A percentile compares a stretch with the other conserved stretches of the same genome.
phyloP scores from a whole-genome alignment of 1,284 basidiomycete species.

The Inonotus obliquus region DNA sequence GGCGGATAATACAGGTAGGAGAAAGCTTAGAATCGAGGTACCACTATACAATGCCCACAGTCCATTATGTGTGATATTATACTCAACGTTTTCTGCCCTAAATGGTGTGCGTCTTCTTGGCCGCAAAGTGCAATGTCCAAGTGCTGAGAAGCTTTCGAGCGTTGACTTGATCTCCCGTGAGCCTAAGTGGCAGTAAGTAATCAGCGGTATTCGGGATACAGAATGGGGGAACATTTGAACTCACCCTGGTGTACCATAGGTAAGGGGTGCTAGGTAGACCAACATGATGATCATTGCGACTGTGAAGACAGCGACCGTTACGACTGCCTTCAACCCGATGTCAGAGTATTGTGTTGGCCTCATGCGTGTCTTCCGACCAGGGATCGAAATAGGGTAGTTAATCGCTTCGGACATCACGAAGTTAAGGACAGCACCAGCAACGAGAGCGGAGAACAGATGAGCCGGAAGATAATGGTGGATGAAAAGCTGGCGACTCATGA shows the following conservation, averaged over 20 bases:
- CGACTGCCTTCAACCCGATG: conserved; percentile 62
- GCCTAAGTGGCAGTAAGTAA: conserved; percentile 35
- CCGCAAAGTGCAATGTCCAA: conserved; percentile 85
- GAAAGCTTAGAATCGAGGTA: not conserved
- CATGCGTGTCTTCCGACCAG: conserved; percentile 55
- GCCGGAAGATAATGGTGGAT: conserved; percentile 98
- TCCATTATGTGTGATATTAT: not conserved
- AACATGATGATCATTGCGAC: conserved; percentile 66
- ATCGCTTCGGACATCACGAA: conserved; percentile 90
- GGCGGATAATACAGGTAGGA: no score
- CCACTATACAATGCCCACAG: not conserved
- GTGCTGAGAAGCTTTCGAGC: conserved; percentile 64
- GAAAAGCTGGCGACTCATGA: conserved; percentile 96
- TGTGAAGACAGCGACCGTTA: conserved; percentile 56
- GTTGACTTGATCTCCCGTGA: conserved; percentile 72
- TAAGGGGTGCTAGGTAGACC: conserved; percentile 78
- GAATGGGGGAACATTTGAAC: conserved; percentile 28
- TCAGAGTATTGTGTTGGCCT: conserved; percentile 66
- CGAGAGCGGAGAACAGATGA: conserved; percentile 86
- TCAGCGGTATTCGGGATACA: conserved; percentile 10
- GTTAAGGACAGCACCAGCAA: conserved; percentile 89
- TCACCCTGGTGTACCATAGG: conserved; percentile 89
- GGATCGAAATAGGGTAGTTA: conserved; percentile 85
- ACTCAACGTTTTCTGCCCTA: not conserved
- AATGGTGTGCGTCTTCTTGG: conserved; percentile 47